Conservation (phyloP, 2,329 filamentous ascomycete species). For the Rachicladosporium sp. region DNA sequence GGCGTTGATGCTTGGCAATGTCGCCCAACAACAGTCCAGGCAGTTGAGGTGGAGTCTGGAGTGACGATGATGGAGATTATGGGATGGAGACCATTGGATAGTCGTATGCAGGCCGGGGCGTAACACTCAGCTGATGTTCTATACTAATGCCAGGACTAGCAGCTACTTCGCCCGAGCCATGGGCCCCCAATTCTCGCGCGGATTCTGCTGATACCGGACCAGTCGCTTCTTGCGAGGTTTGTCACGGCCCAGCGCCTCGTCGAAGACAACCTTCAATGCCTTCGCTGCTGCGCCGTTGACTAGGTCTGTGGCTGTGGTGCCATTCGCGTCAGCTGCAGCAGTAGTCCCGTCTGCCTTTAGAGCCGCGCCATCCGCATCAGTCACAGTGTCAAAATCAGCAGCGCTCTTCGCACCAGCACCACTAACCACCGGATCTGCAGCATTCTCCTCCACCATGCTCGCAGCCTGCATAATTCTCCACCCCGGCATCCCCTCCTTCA, state of each 20-base stretch:
- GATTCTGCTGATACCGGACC: slow-evolving; percentile 82
- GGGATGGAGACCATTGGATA: too few relatives aligned
- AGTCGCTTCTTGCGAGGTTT: slow-evolving; percentile 46
- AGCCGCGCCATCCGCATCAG: slow-evolving; percentile 7
- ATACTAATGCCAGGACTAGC: too few relatives aligned
- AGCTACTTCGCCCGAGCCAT: slow-evolving; percentile 42
- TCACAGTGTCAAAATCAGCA: slow-evolving; percentile 10
- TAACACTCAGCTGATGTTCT: too few relatives aligned
- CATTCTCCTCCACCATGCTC: slow-evolving; percentile 22
- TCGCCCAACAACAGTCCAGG: too few relatives aligned
- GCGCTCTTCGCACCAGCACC: slow-evolving; percentile 11
- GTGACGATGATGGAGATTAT: too few relatives aligned
- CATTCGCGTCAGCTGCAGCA: slow-evolving; percentile 3
- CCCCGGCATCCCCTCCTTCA: slow-evolving; percentile 59
- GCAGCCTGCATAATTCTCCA: slow-evolving; percentile 44
- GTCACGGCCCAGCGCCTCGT: slow-evolving; percentile 65
- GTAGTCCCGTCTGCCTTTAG: slow-evolving; percentile 3
- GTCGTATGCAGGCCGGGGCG: too few relatives aligned
- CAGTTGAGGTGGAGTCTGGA: too few relatives aligned
- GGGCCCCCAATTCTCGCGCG: slow-evolving; percentile 86
- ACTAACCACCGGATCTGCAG: slow-evolving; percentile 11
- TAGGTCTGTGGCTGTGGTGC: slow-evolving; percentile 2
- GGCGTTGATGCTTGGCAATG: too few relatives aligned
- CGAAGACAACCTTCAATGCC: slow-evolving; percentile 57
- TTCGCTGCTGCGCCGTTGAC: slow-evolving; percentile 16